Conservation (phyloP, 768 basidiomycete genomes). For the Auricularia cornea region DNA sequence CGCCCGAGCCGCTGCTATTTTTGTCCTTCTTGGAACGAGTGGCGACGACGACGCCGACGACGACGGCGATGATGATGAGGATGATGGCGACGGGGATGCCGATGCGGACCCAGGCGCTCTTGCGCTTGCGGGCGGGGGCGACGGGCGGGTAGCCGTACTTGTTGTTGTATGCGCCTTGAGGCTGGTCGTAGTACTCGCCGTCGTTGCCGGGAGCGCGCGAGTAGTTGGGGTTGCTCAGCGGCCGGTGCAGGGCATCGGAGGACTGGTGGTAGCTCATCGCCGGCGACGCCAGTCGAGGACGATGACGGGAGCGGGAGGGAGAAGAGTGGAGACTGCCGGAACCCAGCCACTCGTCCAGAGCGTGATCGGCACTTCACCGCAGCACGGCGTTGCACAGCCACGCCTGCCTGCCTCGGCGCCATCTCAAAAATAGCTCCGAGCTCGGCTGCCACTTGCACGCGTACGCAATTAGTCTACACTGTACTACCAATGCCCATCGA, state of each 20-base stretch:
- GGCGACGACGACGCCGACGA: conserved; percentile 76
- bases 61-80: conserved; percentile 55
- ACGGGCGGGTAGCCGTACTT: background rate
- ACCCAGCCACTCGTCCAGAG: background rate
- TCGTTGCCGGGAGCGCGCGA: background rate
- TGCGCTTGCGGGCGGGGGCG: conserved; percentile 35
- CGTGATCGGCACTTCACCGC: background rate
- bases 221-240: background rate
- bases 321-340: background rate
- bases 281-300: background rate
- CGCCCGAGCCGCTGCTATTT: conserved; percentile 14
- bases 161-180: background rate
- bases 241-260: background rate
- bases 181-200: background rate
- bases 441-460: background rate
- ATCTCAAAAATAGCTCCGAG: background rate
- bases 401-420: too few relatives aligned
- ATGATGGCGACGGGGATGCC: conserved; percentile 60
- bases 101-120: conserved; percentile 68
- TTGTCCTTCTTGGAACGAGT: conserved; percentile 37
- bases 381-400: background rate
- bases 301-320: background rate
- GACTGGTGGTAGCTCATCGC: background rate
- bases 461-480: too few relatives aligned
- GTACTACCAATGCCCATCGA: background rate